Evolutionary conservation across 345 rosid species (phyloP).

Genomic region (Ceriops decandra): DNA sequence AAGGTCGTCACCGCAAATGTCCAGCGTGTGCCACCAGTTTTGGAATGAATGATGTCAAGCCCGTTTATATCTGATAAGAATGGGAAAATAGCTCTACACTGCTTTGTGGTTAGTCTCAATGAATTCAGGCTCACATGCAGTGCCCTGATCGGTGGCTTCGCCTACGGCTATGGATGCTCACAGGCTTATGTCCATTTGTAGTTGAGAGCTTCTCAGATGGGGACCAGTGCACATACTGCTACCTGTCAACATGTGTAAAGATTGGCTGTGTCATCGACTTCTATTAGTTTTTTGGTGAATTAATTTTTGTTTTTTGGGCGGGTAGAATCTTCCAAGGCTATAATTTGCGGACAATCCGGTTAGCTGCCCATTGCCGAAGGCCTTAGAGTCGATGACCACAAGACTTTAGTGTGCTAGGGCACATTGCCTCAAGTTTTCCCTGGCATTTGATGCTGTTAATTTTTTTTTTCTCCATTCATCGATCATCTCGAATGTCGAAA

Average conservation of each 20-base stretch:
- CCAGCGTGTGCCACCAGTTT: constrained; percentile 80
- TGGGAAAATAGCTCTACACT: background rate
- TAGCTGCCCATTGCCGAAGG: background rate
- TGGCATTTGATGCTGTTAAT: background rate
- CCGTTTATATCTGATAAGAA: constrained; percentile 72
- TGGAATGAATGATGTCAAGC: constrained; percentile 85
- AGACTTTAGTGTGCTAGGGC: constrained; percentile 1
- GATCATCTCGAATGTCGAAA: constrained; percentile 1
- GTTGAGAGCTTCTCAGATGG: constrained; percentile 17
- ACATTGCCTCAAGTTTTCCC: background rate
- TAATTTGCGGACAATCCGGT: too few species aligned
- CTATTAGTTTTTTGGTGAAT: constrained; percentile 15
- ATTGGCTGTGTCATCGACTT: constrained; percentile 13
- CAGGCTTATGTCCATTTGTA: background rate
- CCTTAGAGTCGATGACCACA: constrained; percentile 17
- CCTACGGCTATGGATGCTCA: constrained; percentile 4
- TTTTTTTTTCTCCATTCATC: background rate
- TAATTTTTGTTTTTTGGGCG: constrained; percentile 13
- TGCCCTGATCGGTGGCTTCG: background rate
- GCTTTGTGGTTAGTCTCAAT: too few species aligned
- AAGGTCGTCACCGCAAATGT: constrained; percentile 82
- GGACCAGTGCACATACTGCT: constrained; percentile 19
- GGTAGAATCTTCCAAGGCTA: constrained; percentile 10
- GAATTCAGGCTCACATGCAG: background rate
- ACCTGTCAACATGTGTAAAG: constrained; percentile 17